These are phyloP conservation scores for Trifolium pratense DNA, from an alignment of 306 rosid species.

Conservation along the genomic window DNA sequence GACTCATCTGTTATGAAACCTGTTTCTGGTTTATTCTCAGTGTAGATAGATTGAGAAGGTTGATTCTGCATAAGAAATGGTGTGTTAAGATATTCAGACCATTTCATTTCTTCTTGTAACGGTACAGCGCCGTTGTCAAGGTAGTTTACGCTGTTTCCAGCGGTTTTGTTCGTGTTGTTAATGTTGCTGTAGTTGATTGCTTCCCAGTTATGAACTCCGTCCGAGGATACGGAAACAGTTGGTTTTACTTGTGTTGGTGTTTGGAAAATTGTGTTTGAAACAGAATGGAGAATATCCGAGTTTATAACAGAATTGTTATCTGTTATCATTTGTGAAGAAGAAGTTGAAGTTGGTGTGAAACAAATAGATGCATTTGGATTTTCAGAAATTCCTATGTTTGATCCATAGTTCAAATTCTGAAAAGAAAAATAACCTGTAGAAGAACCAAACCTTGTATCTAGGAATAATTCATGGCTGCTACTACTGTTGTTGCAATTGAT, in stretches of 20 bases:
- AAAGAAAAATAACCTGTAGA: constrained; percentile 63
- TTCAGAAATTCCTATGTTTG: constrained; percentile 49
- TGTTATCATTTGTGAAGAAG: constrained; percentile 56
- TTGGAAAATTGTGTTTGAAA: constrained; percentile 47
- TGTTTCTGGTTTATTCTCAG: constrained; percentile 65
- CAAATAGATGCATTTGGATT: constrained; percentile 55
- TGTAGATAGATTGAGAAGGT: constrained; percentile 55
- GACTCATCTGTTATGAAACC: constrained; percentile 50
- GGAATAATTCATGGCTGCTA: constrained; percentile 68
- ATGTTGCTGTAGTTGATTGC: constrained; percentile 38
- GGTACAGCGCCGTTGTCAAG: constrained; percentile 41
- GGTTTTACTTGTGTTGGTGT: constrained; percentile 57
- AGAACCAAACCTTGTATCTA: constrained; percentile 62
- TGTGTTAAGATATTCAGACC: constrained; percentile 76
- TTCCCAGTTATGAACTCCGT: constrained; percentile 67
- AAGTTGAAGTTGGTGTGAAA: constrained; percentile 51
- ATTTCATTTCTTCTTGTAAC: constrained; percentile 68
- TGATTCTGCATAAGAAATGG: constrained; percentile 63
- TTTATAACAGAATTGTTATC: constrained; percentile 52
- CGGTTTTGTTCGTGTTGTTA: constrained; percentile 42
- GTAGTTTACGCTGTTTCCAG: constrained; percentile 45
- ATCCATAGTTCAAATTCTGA: constrained; percentile 54
- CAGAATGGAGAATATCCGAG: constrained; percentile 50
- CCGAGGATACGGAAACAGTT: constrained; percentile 54
- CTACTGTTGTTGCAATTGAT: constrained; percentile 44